Evolutionary conservation across 768 basidiomycete species (phyloP), one percentile per base, ranked within the genome.

Genomic region (Clathrus columnatus): DNA sequence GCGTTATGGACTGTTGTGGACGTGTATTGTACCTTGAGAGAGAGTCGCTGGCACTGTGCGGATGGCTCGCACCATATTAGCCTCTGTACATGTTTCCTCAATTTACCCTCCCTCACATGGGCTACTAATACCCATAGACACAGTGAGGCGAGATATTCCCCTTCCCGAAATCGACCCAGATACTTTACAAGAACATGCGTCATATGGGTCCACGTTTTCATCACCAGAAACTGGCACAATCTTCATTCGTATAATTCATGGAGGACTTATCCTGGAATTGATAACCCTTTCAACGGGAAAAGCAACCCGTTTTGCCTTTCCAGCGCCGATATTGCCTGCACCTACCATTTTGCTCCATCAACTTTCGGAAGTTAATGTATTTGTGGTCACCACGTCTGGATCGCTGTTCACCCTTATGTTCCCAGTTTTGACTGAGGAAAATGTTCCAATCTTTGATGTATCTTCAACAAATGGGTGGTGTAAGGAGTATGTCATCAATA

Each of bases 281-380:
- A 64, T 83, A 32, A 87, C 89, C n/a, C 72, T 91, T 45, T 80
- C 86, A 5, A 75, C 77, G 1, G 72, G 80, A 60, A 71, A 83
- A 2, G 73, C 89, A 17, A 76, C 91, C 59, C 82, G 88, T 56
- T 81, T 93, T 65, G 75, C 87, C 60, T 89, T 91, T 61, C 88
- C 89, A 32, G 80, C 85, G 8, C 64, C 77, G 32, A 68, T 92
- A 49, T 67, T 88, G 24, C 74, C 83, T 11, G 70, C 76, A 48
- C 89, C 91, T 2, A 77, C 82, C 20, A 64, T 91, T 50, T 78
- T 86, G 62, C 65, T 82, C 17, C 74, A 68, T 51, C 71, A 75
- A 48, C 66, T 73, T 26, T 66, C 69, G 0, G 77, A 83, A 60
- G 67, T 93, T 8, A 85, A 90, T 63, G 67, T 94, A n/a, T 64